Percentiles rank a stretch among this genome's conserved stretches.
Conservation (phyloP, 2,329 filamentous ascomycete species). For the Myriosclerotinia duriaeana region DNA sequence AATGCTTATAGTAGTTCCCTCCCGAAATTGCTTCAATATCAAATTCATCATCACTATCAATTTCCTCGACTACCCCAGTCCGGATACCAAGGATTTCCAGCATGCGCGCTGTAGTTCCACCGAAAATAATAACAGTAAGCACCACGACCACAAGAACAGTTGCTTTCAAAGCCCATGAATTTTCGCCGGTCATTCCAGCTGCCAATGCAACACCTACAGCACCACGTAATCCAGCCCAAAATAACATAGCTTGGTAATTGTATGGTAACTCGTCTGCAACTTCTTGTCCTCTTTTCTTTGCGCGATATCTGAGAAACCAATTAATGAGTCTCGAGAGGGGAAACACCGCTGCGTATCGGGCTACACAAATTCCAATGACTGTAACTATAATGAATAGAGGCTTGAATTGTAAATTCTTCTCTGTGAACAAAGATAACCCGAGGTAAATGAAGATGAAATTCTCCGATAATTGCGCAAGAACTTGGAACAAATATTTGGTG, state of each 20-base stretch:
- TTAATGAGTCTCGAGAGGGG: constrained; percentile 88
- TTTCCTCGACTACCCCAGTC: constrained; percentile 93
- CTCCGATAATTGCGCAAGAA: constrained; percentile 90
- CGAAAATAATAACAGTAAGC: constrained; percentile 97
- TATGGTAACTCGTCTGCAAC: constrained; percentile 86
- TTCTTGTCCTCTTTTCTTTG: constrained; percentile 71
- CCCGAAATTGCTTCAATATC: constrained; percentile 65
- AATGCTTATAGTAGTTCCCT: constrained; percentile 69
- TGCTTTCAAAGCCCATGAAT: constrained; percentile 79
- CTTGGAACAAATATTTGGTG: constrained; percentile 96
- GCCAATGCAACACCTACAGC: constrained; percentile 94
- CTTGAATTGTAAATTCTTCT: constrained; percentile 83
- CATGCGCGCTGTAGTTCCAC: constrained; percentile 96
- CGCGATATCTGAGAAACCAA: constrained; percentile 85
- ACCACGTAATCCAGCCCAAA: constrained; percentile 94
- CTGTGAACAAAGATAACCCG: constrained; percentile 90
- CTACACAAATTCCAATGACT: constrained; percentile 85
- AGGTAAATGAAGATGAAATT: constrained; percentile 99
- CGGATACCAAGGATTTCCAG: constrained; percentile 95
- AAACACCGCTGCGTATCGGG: constrained; percentile 92
- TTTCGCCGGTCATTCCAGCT: constrained; percentile 79
- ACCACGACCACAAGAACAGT: constrained; percentile 98
- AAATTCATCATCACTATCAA: constrained; percentile 97
- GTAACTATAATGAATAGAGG: constrained; percentile 94
- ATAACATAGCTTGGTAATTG: constrained; percentile 99